Conservation (phyloP, 352 stramenopile genomes). For the Pythium sukuiense region DNA sequence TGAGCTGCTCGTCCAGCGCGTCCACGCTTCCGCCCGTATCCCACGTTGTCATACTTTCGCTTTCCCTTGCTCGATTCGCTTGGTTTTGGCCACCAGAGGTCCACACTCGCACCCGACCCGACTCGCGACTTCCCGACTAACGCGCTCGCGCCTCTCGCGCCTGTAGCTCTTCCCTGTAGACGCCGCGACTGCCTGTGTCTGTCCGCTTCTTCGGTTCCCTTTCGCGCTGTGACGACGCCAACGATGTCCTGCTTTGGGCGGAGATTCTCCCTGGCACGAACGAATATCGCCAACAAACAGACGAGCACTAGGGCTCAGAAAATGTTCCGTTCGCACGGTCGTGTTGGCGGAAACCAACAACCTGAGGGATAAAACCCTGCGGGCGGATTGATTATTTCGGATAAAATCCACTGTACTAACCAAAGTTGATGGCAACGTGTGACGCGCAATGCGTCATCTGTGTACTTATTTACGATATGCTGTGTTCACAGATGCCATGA, state of each 20-base stretch:
- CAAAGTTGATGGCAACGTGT: neutral
- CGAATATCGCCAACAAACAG: slow-evolving; percentile 1
- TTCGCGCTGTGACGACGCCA: neutral
- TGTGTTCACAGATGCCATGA: neutral
- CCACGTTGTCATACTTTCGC: slow-evolving; percentile 20
- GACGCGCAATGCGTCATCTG: neutral
- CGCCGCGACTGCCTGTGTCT: neutral
- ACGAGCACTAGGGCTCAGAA: too few relatives aligned
- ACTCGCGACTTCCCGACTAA: neutral
- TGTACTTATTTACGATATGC: neutral
- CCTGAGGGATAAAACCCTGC: neutral
- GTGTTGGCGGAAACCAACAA: neutral
- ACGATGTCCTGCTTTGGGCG: neutral
- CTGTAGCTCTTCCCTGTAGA: neutral
- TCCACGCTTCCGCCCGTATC: slow-evolving; percentile 23
- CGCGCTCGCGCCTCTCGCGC: neutral
- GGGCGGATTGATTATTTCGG: neutral
- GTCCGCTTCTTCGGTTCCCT: neutral
- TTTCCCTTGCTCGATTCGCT: neutral
- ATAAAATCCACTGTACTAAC: neutral
- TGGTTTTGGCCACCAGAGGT: neutral
- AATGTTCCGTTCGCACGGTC: too few relatives aligned
- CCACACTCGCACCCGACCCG: neutral
- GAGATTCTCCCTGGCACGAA: slow-evolving; percentile 2
- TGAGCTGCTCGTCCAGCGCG: slow-evolving; percentile 29